phyloP scores from a whole-genome alignment of 306 rosid species.

The Vachellia pachyceras region DNA sequence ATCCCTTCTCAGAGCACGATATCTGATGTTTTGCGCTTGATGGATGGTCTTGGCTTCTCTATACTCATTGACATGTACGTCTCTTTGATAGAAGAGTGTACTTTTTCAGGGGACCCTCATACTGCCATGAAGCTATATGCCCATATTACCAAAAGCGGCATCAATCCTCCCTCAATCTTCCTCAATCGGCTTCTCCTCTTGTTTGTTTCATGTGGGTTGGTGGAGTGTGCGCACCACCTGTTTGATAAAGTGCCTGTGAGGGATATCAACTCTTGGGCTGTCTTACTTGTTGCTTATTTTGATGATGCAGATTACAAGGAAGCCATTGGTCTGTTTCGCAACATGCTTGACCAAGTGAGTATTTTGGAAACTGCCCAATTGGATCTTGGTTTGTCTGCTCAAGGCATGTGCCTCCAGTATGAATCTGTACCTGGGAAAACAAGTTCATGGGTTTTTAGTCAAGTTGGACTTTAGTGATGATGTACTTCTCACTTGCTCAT shows the following conservation, averaged over 20 bases:
- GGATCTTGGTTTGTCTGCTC: slow-evolving; percentile 58
- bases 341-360: slow-evolving; percentile 46
- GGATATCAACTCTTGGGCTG: slow-evolving; percentile 65
- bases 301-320: slow-evolving; percentile 40
- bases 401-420: slow-evolving; percentile 48
- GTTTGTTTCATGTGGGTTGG: slow-evolving; percentile 51
- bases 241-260: slow-evolving; percentile 43
- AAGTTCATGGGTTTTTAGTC: slow-evolving; percentile 53
- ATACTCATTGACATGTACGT: slow-evolving; percentile 53
- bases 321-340: slow-evolving; percentile 29
- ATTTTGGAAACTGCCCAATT: slow-evolving; percentile 43
- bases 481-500: slow-evolving; percentile 47
- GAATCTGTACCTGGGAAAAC: slow-evolving; percentile 56
- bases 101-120: slow-evolving; percentile 42
- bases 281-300: slow-evolving; percentile 45
- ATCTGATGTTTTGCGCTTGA: slow-evolving; percentile 51
- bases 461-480: slow-evolving; percentile 48
- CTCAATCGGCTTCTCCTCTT: slow-evolving; percentile 52
- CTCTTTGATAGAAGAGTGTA: slow-evolving; percentile 55
- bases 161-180: slow-evolving; percentile 33
- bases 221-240: slow-evolving; percentile 43
- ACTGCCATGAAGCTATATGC: slow-evolving; percentile 44
- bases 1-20: slow-evolving; percentile 35
- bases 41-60: slow-evolving; percentile 52
- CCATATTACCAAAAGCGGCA: slow-evolving; percentile 46